Evolutionary conservation across 768 basidiomycete genomes (phyloP).

Genomic region (Pisolithus albus): DNA sequence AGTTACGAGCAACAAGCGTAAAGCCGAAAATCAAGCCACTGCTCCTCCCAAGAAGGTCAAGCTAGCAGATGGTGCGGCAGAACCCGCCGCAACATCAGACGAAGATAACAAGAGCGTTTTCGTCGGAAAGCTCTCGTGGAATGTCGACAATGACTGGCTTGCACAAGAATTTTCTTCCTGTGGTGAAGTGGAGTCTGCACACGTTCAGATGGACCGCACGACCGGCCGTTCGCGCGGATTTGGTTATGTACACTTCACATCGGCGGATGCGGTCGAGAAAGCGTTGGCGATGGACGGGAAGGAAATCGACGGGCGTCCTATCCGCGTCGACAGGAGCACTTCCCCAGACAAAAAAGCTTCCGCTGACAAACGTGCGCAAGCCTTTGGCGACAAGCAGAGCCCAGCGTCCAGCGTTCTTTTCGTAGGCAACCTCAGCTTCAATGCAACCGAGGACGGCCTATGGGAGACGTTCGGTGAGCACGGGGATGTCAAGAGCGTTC

Average conservation of each 20-base stretch:
- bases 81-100: slow-evolving; percentile 22
- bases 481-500: slow-evolving; percentile 77
- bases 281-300: slow-evolving; percentile 75
- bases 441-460: slow-evolving; percentile 71
- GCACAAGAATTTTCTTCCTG: slow-evolving; percentile 82
- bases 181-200: slow-evolving; percentile 85
- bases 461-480: slow-evolving; percentile 90
- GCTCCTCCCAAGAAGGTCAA: slow-evolving; percentile 79
- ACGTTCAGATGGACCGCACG: slow-evolving; percentile 80
- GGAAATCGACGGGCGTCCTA: slow-evolving; percentile 87
- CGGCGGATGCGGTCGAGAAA: slow-evolving; percentile 65
- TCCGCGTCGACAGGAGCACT: slow-evolving; percentile 80
- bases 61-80: slow-evolving; percentile 47
- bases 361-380: slow-evolving; percentile 64
- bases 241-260: slow-evolving; percentile 75
- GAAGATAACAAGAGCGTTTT: slow-evolving; percentile 70
- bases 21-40: slow-evolving; percentile 58
- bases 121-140: slow-evolving; percentile 92
- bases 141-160: slow-evolving; percentile 94
- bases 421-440: slow-evolving; percentile 85
- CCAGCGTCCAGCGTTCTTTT: slow-evolving; percentile 75
- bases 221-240: slow-evolving; percentile 81
- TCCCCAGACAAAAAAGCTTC: slow-evolving; percentile 48
- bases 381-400: slow-evolving; percentile 66
- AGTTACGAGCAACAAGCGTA: slow-evolving; percentile 56